phyloP scores from a whole-genome alignment of 805 yeast species.

The Pichia kluyveri region DNA sequence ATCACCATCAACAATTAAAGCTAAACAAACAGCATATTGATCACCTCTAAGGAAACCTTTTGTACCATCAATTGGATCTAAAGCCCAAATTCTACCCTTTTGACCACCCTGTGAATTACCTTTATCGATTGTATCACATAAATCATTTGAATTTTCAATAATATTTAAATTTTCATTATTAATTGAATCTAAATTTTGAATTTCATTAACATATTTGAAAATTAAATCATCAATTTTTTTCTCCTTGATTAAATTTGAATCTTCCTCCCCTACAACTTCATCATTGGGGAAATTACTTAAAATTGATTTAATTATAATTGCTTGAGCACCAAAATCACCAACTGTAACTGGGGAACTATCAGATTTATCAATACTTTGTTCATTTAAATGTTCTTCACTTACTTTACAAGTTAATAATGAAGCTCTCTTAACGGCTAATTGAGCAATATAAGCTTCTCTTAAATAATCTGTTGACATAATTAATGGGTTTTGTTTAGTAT shows the following conservation, averaged over 20 bases:
- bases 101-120: conserved; percentile 78
- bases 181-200: conserved; percentile 36
- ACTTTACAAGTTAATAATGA: conserved; percentile 60
- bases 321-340: conserved; percentile 96
- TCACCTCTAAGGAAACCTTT: conserved; percentile 94
- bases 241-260: conserved; percentile 56
- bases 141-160: conserved; percentile 35
- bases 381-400: conserved; percentile 42
- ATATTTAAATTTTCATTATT: conserved; percentile 29
- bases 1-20: conserved; percentile 75
- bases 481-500: background rate
- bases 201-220: conserved; percentile 46
- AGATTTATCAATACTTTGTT: conserved; percentile 57
- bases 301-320: conserved; percentile 79
- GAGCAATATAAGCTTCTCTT: conserved; percentile 70
- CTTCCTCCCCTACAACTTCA: conserved; percentile 91
- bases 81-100: conserved; percentile 85
- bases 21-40: conserved; percentile 94
- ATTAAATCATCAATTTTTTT: conserved; percentile 47
- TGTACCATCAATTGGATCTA: conserved; percentile 98
- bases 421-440: conserved; percentile 86
- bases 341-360: conserved; percentile 94
- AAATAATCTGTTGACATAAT: conserved; percentile 27
- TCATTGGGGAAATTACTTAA: conserved; percentile 73
- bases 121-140: conserved; percentile 60